A percentile compares a stretch with the other conserved stretches of the same genome.
Conservation (phyloP, 345 rosid species). For the Hirschfeldia incana region DNA sequence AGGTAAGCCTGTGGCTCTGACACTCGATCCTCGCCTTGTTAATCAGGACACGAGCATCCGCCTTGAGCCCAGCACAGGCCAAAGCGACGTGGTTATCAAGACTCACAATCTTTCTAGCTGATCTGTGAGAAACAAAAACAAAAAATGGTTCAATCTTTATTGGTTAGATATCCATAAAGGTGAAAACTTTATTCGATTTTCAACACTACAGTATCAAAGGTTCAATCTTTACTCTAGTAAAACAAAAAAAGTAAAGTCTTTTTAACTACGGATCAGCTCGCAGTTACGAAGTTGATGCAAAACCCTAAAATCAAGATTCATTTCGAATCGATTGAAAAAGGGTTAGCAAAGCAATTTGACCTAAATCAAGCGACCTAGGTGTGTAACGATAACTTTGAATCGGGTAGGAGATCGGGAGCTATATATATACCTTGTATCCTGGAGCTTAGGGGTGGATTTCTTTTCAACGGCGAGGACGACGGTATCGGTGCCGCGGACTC, state of each 20-base stretch:
- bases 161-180: background rate
- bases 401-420: background rate
- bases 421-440: constrained; percentile 67
- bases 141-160: too few relatives aligned
- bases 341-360: background rate
- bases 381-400: background rate
- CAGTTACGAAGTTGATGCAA: background rate
- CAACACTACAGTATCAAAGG: background rate
- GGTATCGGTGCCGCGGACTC: constrained; percentile 87
- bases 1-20: constrained; percentile 85
- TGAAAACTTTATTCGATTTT: background rate
- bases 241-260: background rate
- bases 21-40: constrained; percentile 76
- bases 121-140: constrained; percentile 43
- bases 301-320: background rate
- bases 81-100: constrained; percentile 86
- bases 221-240: background rate
- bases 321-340: background rate
- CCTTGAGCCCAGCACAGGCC: constrained; percentile 87
- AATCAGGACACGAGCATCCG: constrained; percentile 73
- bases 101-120: constrained; percentile 81
- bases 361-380: constrained; percentile 8
- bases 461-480: constrained; percentile 96
- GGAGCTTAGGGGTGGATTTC: constrained; percentile 93
- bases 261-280: constrained; percentile 11